Evolutionary conservation across 768 basidiomycete genomes (phyloP).

Genomic region (Leccinum fibrillosum): DNA sequence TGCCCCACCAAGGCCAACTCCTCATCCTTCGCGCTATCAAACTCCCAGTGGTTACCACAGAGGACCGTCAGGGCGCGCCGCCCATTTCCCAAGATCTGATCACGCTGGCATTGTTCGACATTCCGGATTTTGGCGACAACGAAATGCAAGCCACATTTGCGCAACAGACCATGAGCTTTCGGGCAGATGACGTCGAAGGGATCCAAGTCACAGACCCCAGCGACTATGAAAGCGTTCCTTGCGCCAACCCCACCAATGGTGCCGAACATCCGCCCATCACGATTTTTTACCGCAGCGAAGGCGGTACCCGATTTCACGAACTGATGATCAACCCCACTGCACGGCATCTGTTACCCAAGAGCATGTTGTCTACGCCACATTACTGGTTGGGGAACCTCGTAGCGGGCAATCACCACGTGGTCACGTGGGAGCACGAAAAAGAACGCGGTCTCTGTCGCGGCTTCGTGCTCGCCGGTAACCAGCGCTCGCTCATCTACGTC

Average conservation of each 20-base stretch:
- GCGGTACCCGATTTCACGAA: conserved; percentile 28
- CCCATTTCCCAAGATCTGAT: conserved; percentile 26
- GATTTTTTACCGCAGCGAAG: conserved; percentile 32
- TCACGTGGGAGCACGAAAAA: conserved; percentile 27
- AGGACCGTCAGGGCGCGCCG: conserved; percentile 11
- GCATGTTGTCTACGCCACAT: conserved; percentile 24
- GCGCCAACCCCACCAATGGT: conserved; percentile 16
- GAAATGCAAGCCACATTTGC: conserved; percentile 26
- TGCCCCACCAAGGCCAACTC: conserved; percentile 50
- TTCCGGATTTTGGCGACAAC: conserved; percentile 30
- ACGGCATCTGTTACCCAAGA: conserved; percentile 20
- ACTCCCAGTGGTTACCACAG: conserved; percentile 8
- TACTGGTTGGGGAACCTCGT: conserved; percentile 28
- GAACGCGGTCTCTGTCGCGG: conserved; percentile 23
- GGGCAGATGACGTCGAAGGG: conserved; percentile 32
- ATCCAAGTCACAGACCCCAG: conserved; percentile 33
- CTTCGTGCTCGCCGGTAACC: conserved; percentile 31
- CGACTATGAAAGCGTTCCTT: conserved; percentile 19
- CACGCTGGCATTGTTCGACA: conserved; percentile 29
- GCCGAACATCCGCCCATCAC: conserved; percentile 31
- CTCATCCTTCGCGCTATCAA: conserved; percentile 47
- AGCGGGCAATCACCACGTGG: conserved; percentile 23
- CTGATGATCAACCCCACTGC: conserved; percentile 28
- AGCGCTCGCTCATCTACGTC: conserved; percentile 33
- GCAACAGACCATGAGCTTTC: conserved; percentile 28